A percentile compares a stretch with the other conserved stretches of the same genome.
These are phyloP conservation scores for apple (Malus domestica) DNA, from an alignment of 306 rosid species.

Conservation along the genomic window DNA sequence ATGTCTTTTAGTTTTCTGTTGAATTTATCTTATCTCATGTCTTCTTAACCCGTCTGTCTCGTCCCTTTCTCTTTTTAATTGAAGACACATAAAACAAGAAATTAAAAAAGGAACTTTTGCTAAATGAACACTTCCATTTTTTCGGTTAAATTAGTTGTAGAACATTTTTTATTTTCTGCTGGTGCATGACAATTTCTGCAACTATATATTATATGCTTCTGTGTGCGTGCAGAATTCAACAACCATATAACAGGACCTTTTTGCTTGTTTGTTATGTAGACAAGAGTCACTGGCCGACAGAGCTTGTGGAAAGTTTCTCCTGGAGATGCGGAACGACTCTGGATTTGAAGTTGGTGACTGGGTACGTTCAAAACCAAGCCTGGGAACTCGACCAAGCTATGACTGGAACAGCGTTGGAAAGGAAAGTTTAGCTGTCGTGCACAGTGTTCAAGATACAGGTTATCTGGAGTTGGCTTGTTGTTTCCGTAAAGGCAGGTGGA, in stretches of 20 bases:
- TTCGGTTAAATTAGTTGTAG: too few species aligned
- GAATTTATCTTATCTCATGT: not conserved
- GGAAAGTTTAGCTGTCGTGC: constrained; percentile 89
- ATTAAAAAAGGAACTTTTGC: not conserved
- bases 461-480: constrained; percentile 96
- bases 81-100: not conserved
- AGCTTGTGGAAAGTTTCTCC: constrained; percentile 96
- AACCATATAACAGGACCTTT: not conserved
- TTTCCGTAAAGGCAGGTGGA: constrained; percentile 89
- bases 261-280: constrained; percentile 41
- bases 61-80: not conserved
- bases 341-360: constrained; percentile 99
- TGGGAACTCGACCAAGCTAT: constrained; percentile 89
- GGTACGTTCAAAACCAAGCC: constrained; percentile 96
- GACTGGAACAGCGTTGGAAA: constrained; percentile 91
- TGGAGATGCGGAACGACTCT: constrained; percentile 94
- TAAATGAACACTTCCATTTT: not conserved
- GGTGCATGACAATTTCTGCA: not conserved
- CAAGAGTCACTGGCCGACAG: constrained; percentile 75
- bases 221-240: not conserved
- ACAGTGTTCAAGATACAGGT: constrained; percentile 89
- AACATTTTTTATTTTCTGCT: not conserved
- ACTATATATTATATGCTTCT: not conserved
- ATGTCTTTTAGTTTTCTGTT: not conserved
- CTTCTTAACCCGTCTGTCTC: not conserved